A percentile compares a stretch with the other conserved stretches of the same genome.
Evolutionary conservation across 371 early-diverging fungal species (phyloP).

Genomic region (Mucor plumbeus): DNA sequence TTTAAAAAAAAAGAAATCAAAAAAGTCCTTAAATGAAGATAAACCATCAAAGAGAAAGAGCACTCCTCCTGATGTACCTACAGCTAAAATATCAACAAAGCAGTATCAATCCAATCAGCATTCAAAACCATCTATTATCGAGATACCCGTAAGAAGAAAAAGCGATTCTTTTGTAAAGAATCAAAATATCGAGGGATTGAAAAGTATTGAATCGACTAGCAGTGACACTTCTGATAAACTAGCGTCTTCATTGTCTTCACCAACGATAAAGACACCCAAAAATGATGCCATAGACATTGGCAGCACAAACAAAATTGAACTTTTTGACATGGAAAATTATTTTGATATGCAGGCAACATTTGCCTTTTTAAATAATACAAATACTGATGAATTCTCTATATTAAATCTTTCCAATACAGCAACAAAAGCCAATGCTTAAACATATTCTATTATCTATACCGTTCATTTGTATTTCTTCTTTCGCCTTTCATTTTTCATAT

Average conservation of each 20-base stretch:
- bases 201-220: background rate
- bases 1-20: conserved; percentile 26
- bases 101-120: background rate
- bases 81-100: background rate
- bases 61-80: conserved; percentile 15
- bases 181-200: background rate
- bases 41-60: conserved; percentile 16
- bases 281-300: conserved; percentile 4
- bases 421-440: background rate
- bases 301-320: conserved; percentile 11
- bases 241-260: background rate
- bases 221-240: background rate
- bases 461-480: background rate
- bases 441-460: background rate
- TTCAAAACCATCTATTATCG: background rate
- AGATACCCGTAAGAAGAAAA: conserved; percentile 2
- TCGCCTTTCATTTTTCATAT: background rate
- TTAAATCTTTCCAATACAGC: background rate
- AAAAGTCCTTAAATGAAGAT: conserved; percentile 9
- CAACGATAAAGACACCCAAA: conserved; percentile 8
- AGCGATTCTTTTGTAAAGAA: conserved; percentile 5
- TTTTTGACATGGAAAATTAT: conserved; percentile 23
- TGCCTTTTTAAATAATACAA: conserved; percentile 22
- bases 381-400: background rate
- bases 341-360: conserved; percentile 33